Base-by-base conservation (phyloP, 495 filamentous ascomycete species). In the Neurospora sp. region DNA sequence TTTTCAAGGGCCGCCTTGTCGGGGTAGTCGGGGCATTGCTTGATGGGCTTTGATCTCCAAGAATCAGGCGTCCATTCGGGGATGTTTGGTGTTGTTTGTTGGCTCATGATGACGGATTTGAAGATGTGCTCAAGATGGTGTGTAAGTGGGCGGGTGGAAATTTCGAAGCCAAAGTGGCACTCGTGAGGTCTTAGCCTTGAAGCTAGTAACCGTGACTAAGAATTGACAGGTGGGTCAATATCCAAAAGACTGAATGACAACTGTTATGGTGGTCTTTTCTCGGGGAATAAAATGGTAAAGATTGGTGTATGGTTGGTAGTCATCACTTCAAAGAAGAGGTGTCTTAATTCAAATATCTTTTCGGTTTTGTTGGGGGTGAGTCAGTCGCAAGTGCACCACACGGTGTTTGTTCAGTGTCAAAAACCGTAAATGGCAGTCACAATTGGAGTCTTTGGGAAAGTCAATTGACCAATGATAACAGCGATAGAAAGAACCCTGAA, bases 21-120 rank as follows among this genome's bases (percentile, higher is more conserved):
- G 17, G 90, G 86, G 76, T 98, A 99, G 69, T 89, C 83, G 45
- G 97, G 94, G 75, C 89, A 89, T 82, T 99, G 96, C 79, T 95
- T 94, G 82, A 97, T 94, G 11, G 96, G 94, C 78, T 97, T 97
- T 17, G 89, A 87, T 59, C 89, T 88, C 96, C 96, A 99, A 39
- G 96, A 94, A 84, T 86, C 85, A 24, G 88, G 88, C 10, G 84
- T 82, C 89, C 89, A 90, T 62, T 31, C 54, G 54, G 54, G 13
- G 54, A 31, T 28, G 6, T 62, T 62, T 62, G 54, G 13, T 62
- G 54, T 34, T 31, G 54, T 31, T 34, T 62, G 54, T 39, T 45
- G 54, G 37, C 62, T 75, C 74, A 78, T 80, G 48, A 21, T 42
- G 28, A 39, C 21, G 28, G 24, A 21, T 40, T 34, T 31, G 17